A percentile compares a stretch with the other conserved stretches of the same genome.
These are phyloP conservation scores for Jacaranda mimosifolia DNA, from an alignment of 257 asterid species.

Conservation along the genomic window DNA sequence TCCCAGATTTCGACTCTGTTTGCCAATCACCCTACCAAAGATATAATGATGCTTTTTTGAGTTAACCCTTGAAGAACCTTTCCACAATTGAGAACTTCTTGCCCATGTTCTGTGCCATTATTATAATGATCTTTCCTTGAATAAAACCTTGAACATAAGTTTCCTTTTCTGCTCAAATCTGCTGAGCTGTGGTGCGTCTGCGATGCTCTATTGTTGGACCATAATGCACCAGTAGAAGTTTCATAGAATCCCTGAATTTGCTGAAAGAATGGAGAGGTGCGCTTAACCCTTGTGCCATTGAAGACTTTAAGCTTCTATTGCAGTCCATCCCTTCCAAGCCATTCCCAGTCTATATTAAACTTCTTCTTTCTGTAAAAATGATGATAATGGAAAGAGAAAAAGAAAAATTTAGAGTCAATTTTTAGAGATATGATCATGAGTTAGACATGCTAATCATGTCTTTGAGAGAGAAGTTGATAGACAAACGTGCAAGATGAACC, in stretches of 20 bases:
- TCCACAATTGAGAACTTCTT: background rate
- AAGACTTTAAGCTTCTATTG: background rate
- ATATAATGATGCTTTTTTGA: background rate
- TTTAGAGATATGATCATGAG: background rate
- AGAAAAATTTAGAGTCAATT: background rate
- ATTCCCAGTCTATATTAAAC: background rate
- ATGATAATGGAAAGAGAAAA: background rate
- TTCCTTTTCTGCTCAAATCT: background rate
- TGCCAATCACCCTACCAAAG: background rate
- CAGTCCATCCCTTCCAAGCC: constrained; percentile 1
- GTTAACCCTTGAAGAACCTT: background rate
- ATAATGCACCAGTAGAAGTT: background rate
- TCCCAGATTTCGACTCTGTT: background rate
- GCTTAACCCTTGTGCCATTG: background rate
- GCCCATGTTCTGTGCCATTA: background rate
- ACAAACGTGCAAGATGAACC: background rate
- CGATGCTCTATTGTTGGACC: too few relatives aligned
- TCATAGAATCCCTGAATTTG: background rate
- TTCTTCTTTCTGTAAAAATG: background rate
- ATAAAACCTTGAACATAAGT: background rate
- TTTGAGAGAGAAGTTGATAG: background rate
- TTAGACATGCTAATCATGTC: background rate
- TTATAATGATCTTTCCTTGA: background rate
- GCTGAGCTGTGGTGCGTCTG: background rate
- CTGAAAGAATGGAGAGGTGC: background rate